Evolutionary conservation across 129 eudicot species (phyloP).

Genomic region (Heracleum sosnowskyi): DNA sequence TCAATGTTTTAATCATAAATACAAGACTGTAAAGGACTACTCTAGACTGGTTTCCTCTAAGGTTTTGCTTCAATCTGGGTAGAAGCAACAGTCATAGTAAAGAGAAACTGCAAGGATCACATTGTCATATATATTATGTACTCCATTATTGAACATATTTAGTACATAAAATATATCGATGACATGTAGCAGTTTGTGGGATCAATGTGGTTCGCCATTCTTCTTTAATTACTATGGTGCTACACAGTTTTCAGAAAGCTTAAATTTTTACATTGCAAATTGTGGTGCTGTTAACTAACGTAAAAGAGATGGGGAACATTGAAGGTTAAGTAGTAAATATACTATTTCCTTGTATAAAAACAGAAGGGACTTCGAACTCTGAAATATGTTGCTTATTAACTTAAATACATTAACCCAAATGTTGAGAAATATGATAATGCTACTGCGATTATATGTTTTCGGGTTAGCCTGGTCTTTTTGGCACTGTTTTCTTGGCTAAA

Average conservation of each 20-base stretch:
- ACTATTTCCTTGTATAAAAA: too few relatives aligned
- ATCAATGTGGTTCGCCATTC: background rate
- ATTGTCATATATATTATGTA: background rate
- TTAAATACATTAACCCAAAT: too few relatives aligned
- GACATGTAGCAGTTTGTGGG: background rate
- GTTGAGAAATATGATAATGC: too few relatives aligned
- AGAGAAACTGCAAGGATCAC: background rate
- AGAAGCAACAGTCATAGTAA: background rate
- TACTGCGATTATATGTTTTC: too few relatives aligned
- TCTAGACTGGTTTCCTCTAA: background rate
- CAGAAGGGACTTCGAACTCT: too few relatives aligned
- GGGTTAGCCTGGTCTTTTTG: too few relatives aligned
- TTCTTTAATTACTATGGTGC: background rate
- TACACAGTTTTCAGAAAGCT: background rate
- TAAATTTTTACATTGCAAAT: too few relatives aligned
- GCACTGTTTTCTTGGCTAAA: slow-evolving; percentile 25
- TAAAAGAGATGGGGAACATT: too few relatives aligned
- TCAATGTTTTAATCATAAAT: background rate
- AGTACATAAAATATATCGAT: background rate
- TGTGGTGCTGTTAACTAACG: too few relatives aligned
- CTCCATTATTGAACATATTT: background rate
- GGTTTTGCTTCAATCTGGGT: background rate
- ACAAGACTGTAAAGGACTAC: background rate
- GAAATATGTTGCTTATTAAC: too few relatives aligned
- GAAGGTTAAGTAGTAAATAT: too few relatives aligned